phyloP scores from a whole-genome alignment of 805 yeast genomes.

The Jamesozyma jinghongensis region DNA sequence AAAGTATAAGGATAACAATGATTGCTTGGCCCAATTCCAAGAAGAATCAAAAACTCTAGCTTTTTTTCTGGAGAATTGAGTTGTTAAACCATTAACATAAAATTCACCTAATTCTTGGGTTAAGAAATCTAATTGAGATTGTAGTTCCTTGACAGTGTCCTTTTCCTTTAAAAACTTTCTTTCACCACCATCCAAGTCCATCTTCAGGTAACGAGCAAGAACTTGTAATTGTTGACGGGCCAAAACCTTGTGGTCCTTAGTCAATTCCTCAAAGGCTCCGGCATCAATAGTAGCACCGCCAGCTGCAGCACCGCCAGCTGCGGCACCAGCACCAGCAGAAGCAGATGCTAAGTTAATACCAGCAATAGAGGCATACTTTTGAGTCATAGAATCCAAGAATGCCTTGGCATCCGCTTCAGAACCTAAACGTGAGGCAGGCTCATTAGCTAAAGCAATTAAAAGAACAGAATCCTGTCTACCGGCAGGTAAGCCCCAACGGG shows the following conservation, averaged over 20 bases:
- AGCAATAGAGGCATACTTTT: conserved; percentile 74
- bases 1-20: conserved; percentile 83
- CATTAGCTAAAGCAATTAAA: conserved; percentile 73
- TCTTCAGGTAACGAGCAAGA: conserved; percentile 86
- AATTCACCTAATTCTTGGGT: conserved; percentile 76
- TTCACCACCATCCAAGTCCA: conserved; percentile 86
- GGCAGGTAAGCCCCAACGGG: conserved; percentile 84
- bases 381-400: conserved; percentile 72
- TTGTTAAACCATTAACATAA: conserved; percentile 84
- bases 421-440: conserved; percentile 84
- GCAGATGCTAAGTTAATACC: conserved; percentile 65
- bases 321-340: conserved; percentile 41
- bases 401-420: conserved; percentile 85
- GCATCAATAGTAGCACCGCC: conserved; percentile 89
- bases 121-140: conserved; percentile 79
- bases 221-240: conserved; percentile 66
- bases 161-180: conserved; percentile 68
- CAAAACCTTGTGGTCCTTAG: conserved; percentile 40
- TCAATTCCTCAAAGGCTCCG: conserved; percentile 77
- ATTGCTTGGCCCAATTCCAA: conserved; percentile 99
- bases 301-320: conserved; percentile 47
- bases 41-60: conserved; percentile 95
- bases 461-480: conserved; percentile 94
- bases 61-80: conserved; percentile 83
- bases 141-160: conserved; percentile 74